A percentile compares a stretch with the other conserved stretches of the same genome.
phyloP scores from a whole-genome alignment of 306 rosid species.

The Lagenaria siceraria region DNA sequence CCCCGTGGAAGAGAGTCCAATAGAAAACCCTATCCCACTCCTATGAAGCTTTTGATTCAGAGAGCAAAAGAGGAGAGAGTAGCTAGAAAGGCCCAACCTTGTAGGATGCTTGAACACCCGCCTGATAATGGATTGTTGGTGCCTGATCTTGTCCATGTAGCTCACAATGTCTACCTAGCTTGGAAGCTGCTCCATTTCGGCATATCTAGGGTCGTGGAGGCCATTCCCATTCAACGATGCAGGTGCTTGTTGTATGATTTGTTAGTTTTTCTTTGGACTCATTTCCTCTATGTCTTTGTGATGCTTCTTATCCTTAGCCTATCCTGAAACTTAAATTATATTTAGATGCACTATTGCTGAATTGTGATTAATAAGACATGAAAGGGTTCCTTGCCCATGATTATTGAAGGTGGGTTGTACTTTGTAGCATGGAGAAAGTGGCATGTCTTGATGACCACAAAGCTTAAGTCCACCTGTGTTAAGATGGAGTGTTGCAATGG shows the following conservation, averaged over 20 bases:
- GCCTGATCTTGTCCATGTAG: constrained; percentile 55
- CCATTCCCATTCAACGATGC: constrained; percentile 50
- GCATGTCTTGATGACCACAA: neutral
- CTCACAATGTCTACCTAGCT: constrained; percentile 52
- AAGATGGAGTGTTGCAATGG: neutral
- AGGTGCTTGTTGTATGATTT: constrained; percentile 18
- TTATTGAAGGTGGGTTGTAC: neutral
- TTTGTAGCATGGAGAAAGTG: neutral
- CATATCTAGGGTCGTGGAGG: constrained; percentile 31
- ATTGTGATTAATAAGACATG: neutral
- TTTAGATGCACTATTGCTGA: neutral
- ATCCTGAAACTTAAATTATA: neutral
- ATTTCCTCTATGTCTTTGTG: neutral
- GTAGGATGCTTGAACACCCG: constrained; percentile 43
- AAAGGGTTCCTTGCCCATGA: neutral
- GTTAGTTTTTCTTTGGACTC: neutral
- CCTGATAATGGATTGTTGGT: constrained; percentile 71
- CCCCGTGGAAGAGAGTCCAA: constrained; percentile 35
- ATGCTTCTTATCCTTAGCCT: neutral
- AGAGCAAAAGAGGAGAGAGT: constrained; percentile 56
- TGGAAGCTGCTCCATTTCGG: constrained; percentile 33
- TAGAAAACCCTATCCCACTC: constrained; percentile 63
- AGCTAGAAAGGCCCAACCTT: constrained; percentile 48
- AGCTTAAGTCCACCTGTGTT: neutral
- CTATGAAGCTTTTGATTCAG: constrained; percentile 61